Evolutionary conservation across 2,329 filamentous ascomycete species (phyloP).

Genomic region (Aspergillus ruber): DNA sequence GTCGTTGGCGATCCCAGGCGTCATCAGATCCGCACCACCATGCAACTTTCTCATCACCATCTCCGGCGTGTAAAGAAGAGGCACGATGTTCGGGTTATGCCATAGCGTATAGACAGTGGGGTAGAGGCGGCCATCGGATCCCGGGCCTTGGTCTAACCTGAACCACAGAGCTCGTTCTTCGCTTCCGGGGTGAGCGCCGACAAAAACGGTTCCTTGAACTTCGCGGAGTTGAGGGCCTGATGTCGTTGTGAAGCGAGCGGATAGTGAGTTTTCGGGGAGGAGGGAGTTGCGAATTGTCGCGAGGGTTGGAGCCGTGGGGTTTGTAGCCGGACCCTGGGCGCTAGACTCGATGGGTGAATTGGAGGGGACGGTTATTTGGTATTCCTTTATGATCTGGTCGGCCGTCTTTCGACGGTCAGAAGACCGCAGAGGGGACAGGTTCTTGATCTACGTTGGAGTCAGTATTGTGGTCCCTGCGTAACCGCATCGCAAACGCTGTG

Average conservation of each 20-base stretch:
- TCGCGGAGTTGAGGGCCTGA: constrained; percentile 55
- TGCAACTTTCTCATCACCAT: constrained; percentile 56
- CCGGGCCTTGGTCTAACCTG: constrained; percentile 50
- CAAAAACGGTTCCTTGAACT: constrained; percentile 59
- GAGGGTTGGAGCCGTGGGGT: constrained; percentile 42
- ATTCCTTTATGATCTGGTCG: constrained; percentile 60
- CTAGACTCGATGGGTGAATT: constrained; percentile 22
- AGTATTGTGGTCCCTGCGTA: constrained; percentile 3
- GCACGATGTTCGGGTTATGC: constrained; percentile 55
- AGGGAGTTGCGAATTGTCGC: constrained; percentile 51
- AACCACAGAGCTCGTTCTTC: constrained; percentile 61
- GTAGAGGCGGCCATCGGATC: constrained; percentile 35
- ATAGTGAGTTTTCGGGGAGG: constrained; percentile 57
- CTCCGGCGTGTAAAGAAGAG: constrained; percentile 58
- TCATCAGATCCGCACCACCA: constrained; percentile 63
- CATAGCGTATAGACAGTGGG: constrained; percentile 60
- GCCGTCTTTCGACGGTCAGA: constrained; percentile 62
- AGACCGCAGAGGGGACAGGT: constrained; percentile 58
- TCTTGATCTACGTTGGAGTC: constrained; percentile 51
- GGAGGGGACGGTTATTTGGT: constrained; percentile 45
- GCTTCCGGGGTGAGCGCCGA: constrained; percentile 51
- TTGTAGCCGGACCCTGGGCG: constrained; percentile 34
- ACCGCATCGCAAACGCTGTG: constrained; percentile 17
- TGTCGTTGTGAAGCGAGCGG: constrained; percentile 60
- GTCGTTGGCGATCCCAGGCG: constrained; percentile 58